Conservation (phyloP, 129 eudicot species). For the Oenanthe sinensis region DNA sequence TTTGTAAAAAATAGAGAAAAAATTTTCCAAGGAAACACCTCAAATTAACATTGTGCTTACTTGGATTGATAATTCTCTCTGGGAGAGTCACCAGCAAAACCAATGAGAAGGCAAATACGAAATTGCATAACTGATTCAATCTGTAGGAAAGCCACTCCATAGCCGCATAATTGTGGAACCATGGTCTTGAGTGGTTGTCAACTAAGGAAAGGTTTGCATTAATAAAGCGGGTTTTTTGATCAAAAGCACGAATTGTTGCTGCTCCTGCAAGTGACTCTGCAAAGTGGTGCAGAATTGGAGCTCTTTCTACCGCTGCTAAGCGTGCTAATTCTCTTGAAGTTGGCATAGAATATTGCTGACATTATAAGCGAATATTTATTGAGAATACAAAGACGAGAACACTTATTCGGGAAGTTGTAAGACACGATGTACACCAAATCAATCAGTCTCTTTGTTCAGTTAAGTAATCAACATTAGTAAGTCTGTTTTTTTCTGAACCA, state of each 20-base stretch:
- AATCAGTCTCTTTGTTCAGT: too few relatives aligned
- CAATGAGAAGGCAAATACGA: slow-evolving; percentile 81
- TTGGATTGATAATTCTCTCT: slow-evolving; percentile 75
- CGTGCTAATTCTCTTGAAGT: slow-evolving; percentile 90
- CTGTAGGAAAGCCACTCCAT: slow-evolving; percentile 96
- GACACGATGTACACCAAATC: too few relatives aligned
- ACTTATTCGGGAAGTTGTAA: not conserved
- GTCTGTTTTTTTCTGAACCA: not conserved
- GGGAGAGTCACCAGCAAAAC: slow-evolving; percentile 85
- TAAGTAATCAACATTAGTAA: too few relatives aligned
- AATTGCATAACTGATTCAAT: slow-evolving; percentile 79
- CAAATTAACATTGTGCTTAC: slow-evolving; percentile 29
- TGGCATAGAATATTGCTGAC: slow-evolving; percentile 90
- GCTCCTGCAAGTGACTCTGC: slow-evolving; percentile 93
- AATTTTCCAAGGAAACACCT: not conserved
- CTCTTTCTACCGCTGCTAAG: slow-evolving; percentile 63
- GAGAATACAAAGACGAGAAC: not conserved
- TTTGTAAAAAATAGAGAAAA: not conserved
- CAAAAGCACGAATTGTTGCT: slow-evolving; percentile 88
- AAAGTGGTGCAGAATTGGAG: slow-evolving; percentile 95
- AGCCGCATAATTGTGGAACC: slow-evolving; percentile 84
- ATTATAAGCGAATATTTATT: not conserved
- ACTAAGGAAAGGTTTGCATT: slow-evolving; percentile 59
- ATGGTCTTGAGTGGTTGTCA: slow-evolving; percentile 74
- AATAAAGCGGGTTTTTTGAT: slow-evolving; percentile 65